Conservation (phyloP, 75 land plant species). For the Picea glauca region DNA sequence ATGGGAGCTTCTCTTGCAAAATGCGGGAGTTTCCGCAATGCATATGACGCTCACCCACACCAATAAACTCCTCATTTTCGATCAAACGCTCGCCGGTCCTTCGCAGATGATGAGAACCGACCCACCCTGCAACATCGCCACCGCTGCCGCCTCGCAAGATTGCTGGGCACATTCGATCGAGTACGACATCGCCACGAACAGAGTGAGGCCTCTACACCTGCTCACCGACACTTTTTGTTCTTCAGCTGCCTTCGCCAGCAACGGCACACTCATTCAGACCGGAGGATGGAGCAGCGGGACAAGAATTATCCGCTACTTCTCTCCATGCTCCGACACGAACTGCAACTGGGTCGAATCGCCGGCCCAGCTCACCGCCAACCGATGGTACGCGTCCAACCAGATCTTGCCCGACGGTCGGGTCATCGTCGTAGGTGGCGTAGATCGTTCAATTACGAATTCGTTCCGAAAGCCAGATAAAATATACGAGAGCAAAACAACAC, state of each 20-base stretch:
- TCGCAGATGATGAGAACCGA: slow-evolving; percentile 14
- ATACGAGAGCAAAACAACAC: too few relatives aligned
- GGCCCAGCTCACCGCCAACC: neutral
- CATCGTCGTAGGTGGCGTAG: slow-evolving; percentile 16
- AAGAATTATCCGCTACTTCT: neutral
- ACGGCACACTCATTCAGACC: slow-evolving; percentile 39
- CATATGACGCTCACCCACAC: slow-evolving; percentile 48
- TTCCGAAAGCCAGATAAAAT: too few relatives aligned
- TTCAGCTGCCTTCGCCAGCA: slow-evolving; percentile 25
- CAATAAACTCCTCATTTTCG: slow-evolving; percentile 54
- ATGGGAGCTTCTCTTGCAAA: slow-evolving; percentile 44
- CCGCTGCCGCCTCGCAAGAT: neutral
- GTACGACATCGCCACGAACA: slow-evolving; percentile 13
- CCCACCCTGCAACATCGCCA: neutral
- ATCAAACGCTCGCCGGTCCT: slow-evolving; percentile 41
- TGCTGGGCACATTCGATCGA: slow-evolving; percentile 38
- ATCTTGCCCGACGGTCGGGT: slow-evolving; percentile 4
- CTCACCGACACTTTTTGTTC: slow-evolving; percentile 39
- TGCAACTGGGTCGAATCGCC: slow-evolving; percentile 10
- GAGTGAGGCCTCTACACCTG: slow-evolving; percentile 17
- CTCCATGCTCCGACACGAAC: neutral
- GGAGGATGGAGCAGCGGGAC: slow-evolving; percentile 26
- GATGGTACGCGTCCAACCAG: slow-evolving; percentile 21
- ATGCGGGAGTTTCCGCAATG: slow-evolving; percentile 60
- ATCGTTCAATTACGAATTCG: slow-evolving; percentile 19